Base-by-base conservation (phyloP, 2,329 filamentous ascomycete species). In the Amesomyces nigricolor region DNA sequence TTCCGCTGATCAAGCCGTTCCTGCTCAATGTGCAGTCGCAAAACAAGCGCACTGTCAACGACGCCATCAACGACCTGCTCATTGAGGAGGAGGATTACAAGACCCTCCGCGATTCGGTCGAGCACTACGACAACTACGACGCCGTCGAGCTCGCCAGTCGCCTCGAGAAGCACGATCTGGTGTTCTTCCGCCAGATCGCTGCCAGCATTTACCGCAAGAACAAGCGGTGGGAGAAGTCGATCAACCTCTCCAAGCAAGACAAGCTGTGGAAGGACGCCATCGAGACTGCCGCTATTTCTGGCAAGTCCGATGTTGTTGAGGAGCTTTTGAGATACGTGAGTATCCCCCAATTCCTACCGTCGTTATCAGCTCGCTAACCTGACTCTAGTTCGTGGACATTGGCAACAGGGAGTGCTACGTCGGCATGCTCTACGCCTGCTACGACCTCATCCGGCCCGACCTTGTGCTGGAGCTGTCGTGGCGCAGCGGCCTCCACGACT, bases 41-140 rank as follows among this genome's bases (percentile, higher is more conserved):
- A 75, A 99, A 99, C 80, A 99, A 99, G 85, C 89, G 91, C 63
- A 89, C 89, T 50, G 94, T 99, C 68, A 99, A 99, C 74, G 91
- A 95, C 68, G 94, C 94, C 26, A 96, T 99, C 74, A 96, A 99
- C 70, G 94, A 99, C 69, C 76, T 99, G 46, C 78, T 99, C 65
- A 99, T 99, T 58, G 94, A 99, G 73, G 94, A 99, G 72, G 95
- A 99, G 70, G 95, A 99, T 71, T 92, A 99, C 81, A 97, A 99
- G 85, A 96, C 92, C 14, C 81, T 99, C 29, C 88, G 91, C 51
- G 94, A 99, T 73, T 99, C 94, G 2, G 92, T 96, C 10, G 90
- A 96, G 75, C 96, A 96, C 75, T 95, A 96, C 72, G 94, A 99
- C 78, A 99, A 99, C 75, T 99, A 97, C 69, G 95, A 99, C 70